Percentiles rank a stretch among this genome's conserved stretches.
phyloP scores from a whole-genome alignment of 805 yeast species.

The Saturnispora bothae region DNA sequence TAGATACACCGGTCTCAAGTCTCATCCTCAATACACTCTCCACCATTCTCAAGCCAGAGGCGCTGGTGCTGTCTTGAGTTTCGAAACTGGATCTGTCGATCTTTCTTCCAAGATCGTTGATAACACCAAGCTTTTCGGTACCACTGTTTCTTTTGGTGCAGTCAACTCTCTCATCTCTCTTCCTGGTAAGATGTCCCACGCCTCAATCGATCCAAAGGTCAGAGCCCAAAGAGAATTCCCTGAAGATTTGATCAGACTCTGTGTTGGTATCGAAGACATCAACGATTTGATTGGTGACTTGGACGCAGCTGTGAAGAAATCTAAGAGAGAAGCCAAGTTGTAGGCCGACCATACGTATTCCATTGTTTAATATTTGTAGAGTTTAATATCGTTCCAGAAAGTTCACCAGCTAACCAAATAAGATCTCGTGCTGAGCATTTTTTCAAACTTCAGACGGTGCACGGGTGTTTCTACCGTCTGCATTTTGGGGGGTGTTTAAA shows the following conservation, averaged over 20 bases:
- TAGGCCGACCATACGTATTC: neutral
- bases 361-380: neutral
- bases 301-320: conserved; percentile 53
- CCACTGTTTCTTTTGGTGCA: conserved; percentile 90
- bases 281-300: conserved; percentile 79
- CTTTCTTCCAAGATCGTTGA: conserved; percentile 66
- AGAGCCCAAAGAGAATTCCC: conserved; percentile 85
- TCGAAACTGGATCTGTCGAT: conserved; percentile 72
- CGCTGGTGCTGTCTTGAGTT: conserved; percentile 79
- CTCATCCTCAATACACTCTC: conserved; percentile 72
- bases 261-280: conserved; percentile 82
- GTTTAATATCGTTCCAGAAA: neutral
- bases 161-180: conserved; percentile 85
- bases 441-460: neutral
- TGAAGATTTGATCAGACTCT: conserved; percentile 81
- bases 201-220: conserved; percentile 83
- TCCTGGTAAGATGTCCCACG: conserved; percentile 96
- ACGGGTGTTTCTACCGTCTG: too few species aligned
- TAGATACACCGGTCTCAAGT: conserved; percentile 73
- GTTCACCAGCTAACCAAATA: too few species aligned
- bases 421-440: neutral
- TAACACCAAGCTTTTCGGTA: conserved; percentile 65
- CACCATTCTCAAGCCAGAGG: conserved; percentile 74
- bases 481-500: neutral
- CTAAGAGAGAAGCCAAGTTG: conserved; percentile 31